Percentiles rank a stretch among this genome's conserved stretches.
These are phyloP conservation scores for Sporothrix schenckii DNA, from an alignment of 2,329 filamentous ascomycete genomes.

Conservation along the genomic window DNA sequence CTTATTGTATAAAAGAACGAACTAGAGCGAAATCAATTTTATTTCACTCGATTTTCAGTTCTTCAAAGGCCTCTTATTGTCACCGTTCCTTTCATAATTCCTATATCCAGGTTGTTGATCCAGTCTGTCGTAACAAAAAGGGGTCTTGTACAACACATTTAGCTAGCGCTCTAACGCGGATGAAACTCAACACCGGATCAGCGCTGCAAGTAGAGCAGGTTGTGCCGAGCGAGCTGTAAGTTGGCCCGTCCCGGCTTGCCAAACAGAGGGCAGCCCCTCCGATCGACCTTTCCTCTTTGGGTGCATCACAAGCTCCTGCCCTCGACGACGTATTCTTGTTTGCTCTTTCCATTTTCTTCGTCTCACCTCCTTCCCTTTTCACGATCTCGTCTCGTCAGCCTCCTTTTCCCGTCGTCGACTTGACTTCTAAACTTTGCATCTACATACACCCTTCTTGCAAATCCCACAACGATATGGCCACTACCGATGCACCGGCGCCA, in stretches of 20 bases:
- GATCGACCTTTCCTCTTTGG: conserved; percentile 16
- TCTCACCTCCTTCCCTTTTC: background rate
- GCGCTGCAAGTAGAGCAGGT: background rate
- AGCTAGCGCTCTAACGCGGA: conserved; percentile 26
- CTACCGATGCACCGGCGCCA: conserved; percentile 5
- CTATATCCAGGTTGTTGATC: too few species aligned
- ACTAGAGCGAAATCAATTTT: too few species aligned
- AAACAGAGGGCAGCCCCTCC: background rate
- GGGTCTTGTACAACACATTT: background rate
- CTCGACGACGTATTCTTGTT: conserved; percentile 5
- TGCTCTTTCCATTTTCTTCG: conserved; percentile 1
- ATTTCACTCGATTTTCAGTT: too few species aligned
- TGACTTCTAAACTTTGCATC: background rate
- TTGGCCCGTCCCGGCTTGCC: conserved; percentile 19
- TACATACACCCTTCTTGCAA: background rate
- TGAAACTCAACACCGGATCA: conserved; percentile 30
- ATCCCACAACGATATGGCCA: conserved; percentile 11
- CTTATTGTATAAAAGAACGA: too few species aligned
- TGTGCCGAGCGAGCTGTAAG: conserved; percentile 17
- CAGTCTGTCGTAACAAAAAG: background rate
- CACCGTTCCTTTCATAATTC: background rate
- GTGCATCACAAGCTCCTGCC: conserved; percentile 17
- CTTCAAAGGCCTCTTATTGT: too few species aligned
- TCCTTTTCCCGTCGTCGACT: background rate
- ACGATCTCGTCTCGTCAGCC: background rate